Evolutionary conservation across 2,329 filamentous ascomycete genomes (phyloP).

Genomic region (Thelonectria olida): DNA sequence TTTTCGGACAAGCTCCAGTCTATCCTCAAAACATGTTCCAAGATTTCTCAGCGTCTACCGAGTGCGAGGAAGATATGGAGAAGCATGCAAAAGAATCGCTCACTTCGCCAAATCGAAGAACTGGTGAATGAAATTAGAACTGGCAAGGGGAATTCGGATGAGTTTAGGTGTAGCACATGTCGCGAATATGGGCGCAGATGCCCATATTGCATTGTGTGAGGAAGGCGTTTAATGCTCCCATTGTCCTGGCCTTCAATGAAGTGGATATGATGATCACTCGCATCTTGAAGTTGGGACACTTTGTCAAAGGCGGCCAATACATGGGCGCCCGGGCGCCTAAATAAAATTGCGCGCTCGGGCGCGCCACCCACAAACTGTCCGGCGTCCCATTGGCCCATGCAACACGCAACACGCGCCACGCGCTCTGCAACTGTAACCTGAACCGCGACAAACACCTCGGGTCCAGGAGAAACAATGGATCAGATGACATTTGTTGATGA

Average conservation of each 20-base stretch:
- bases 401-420: no score
- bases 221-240: not conserved
- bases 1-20: not conserved
- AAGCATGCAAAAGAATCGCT: not conserved
- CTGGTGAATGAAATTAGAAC: not conserved
- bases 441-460: no score
- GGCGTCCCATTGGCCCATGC: no score
- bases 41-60: not conserved
- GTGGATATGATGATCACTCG: not conserved
- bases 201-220: not conserved
- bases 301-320: not conserved
- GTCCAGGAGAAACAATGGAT: no score
- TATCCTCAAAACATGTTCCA: not conserved
- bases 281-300: not conserved
- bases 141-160: not conserved
- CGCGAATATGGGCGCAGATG: not conserved
- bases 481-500: no score
- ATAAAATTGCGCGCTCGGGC: no score
- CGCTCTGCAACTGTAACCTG: no score
- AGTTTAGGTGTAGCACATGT: not conserved
- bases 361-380: no score
- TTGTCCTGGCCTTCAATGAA: not conserved
- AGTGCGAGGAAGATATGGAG: constrained; percentile 3
- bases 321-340: no score
- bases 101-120: not conserved